Percentiles rank a stretch among this genome's conserved stretches.
Conservation (phyloP, 2,329 filamentous ascomycete genomes). For the Pseudocercospora fijiensis region DNA sequence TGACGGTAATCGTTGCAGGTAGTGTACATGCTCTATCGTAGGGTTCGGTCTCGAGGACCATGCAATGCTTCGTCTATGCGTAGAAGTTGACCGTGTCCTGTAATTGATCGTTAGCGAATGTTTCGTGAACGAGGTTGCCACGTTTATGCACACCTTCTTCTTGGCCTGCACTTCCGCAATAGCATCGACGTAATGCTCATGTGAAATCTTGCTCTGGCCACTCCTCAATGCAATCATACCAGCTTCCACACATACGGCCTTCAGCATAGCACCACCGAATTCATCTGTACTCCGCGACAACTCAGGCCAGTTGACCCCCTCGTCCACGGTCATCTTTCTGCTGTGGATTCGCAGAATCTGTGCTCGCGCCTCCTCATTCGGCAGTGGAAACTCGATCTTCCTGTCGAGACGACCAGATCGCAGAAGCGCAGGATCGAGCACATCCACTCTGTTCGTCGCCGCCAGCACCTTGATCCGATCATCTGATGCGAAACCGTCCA, state of each 20-base stretch:
- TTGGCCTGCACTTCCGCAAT: constrained; percentile 93
- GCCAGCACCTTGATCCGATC: constrained; percentile 97
- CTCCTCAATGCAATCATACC: constrained; percentile 97
- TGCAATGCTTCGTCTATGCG: constrained; percentile 30
- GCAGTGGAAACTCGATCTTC: constrained; percentile 98
- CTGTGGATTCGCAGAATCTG: constrained; percentile 98
- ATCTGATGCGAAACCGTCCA: constrained; percentile 95
- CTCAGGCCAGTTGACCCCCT: constrained; percentile 92
- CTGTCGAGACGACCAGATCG: constrained; percentile 94
- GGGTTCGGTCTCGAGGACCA: constrained; percentile 5
- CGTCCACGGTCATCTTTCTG: constrained; percentile 95
- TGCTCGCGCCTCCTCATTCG: constrained; percentile 94
- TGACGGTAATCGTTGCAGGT: constrained; percentile 12
- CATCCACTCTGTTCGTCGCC: constrained; percentile 97
- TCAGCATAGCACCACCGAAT: constrained; percentile 95
- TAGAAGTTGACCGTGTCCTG: constrained; percentile 42
- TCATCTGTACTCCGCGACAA: constrained; percentile 95
- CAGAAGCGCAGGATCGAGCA: constrained; percentile 89
- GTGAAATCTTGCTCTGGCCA: constrained; percentile 93
- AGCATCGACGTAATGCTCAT: constrained; percentile 98
- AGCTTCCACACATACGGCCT: constrained; percentile 97
- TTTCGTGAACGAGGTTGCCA: not conserved
- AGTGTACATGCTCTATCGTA: constrained; percentile 22
- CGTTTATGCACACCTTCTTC: constrained; percentile 67
- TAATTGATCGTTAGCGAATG: constrained; percentile 14